A percentile compares a stretch with the other conserved stretches of the same genome.
These are phyloP conservation scores for Pyrenochaeta sp. DNA, from an alignment of 2,329 filamentous ascomycete species.

Conservation along the genomic window DNA sequence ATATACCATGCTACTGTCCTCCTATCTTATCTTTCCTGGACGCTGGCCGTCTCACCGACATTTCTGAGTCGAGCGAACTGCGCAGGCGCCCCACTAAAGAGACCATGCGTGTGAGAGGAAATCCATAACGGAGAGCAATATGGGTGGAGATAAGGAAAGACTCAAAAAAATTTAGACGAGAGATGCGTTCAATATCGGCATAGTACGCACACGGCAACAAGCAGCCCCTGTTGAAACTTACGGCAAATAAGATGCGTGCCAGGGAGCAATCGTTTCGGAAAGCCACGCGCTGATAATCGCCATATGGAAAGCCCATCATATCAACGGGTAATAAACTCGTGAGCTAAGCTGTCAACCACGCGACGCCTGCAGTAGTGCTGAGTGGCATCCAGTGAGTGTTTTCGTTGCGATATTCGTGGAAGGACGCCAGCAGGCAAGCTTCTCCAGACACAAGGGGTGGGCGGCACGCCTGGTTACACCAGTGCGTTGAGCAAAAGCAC, in stretches of 20 bases:
- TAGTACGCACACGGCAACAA: constrained; percentile 26
- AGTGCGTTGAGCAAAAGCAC: constrained; percentile 7
- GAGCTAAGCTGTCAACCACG: constrained; percentile 20
- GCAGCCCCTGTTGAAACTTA: constrained; percentile 32
- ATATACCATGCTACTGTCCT: not conserved
- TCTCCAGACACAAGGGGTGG: constrained; percentile 2
- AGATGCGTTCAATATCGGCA: constrained; percentile 29
- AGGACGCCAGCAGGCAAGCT: not conserved
- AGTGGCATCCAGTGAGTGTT: constrained; percentile 6
- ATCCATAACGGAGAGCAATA: constrained; percentile 33
- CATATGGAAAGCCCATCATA: constrained; percentile 6
- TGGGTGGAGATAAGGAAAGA: constrained; percentile 26
- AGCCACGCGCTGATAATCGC: constrained; percentile 23
- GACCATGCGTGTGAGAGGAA: constrained; percentile 11
- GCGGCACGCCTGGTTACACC: constrained; percentile 15
- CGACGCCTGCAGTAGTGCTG: constrained; percentile 25
- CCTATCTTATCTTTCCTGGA: constrained; percentile 11
- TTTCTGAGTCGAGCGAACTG: constrained; percentile 34
- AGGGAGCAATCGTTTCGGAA: constrained; percentile 27
- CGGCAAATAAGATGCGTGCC: constrained; percentile 29
- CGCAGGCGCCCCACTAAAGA: constrained; percentile 26
- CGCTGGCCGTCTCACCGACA: constrained; percentile 38
- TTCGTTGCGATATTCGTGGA: constrained; percentile 1
- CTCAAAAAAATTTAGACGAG: constrained; percentile 5
- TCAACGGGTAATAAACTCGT: constrained; percentile 19